phyloP scores from a whole-genome alignment of 768 basidiomycete genomes.

The Mycena rosella region DNA sequence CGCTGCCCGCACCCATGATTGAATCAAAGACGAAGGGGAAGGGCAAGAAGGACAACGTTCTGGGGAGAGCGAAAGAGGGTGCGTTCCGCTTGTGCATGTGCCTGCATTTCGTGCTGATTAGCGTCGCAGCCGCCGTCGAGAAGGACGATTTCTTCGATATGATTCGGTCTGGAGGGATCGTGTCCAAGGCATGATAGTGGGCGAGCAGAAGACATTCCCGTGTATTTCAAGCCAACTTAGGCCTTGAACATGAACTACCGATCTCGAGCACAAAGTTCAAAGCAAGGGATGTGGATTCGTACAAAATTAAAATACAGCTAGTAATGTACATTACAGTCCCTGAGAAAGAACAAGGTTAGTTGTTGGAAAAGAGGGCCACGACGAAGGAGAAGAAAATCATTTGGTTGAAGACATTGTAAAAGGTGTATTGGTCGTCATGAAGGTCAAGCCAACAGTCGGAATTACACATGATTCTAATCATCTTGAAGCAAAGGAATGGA shows the following conservation, averaged over 20 bases:
- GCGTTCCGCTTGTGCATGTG: slow-evolving; percentile 37
- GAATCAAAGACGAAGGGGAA: slow-evolving; percentile 54
- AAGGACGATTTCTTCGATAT: slow-evolving; percentile 86
- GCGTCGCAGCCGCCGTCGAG: slow-evolving; percentile 63
- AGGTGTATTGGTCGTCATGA: slow-evolving; percentile 42
- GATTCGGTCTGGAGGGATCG: slow-evolving; percentile 84
- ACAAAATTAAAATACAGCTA: no score
- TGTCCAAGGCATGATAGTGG: slow-evolving; percentile 70
- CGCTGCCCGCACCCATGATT: slow-evolving; percentile 73
- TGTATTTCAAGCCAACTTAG: no score
- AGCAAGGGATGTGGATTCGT: no score
- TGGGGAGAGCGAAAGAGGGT: slow-evolving; percentile 73
- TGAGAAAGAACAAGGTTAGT: slow-evolving; percentile 31
- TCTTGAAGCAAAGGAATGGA: slow-evolving; percentile 26
- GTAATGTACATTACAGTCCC: no score
- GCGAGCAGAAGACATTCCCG: no score
- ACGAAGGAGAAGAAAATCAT: slow-evolving; percentile 49
- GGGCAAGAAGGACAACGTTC: slow-evolving; percentile 61
- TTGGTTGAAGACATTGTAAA: slow-evolving; percentile 52
- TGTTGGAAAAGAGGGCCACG: neutral
- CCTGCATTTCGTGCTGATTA: slow-evolving; percentile 22
- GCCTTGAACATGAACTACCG: no score
- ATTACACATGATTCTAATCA: slow-evolving; percentile 45
- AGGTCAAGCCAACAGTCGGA: slow-evolving; percentile 36
- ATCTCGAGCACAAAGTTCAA: no score